phyloP scores from a whole-genome alignment of 257 asterid genomes.

The Nicotiana tabacum region DNA sequence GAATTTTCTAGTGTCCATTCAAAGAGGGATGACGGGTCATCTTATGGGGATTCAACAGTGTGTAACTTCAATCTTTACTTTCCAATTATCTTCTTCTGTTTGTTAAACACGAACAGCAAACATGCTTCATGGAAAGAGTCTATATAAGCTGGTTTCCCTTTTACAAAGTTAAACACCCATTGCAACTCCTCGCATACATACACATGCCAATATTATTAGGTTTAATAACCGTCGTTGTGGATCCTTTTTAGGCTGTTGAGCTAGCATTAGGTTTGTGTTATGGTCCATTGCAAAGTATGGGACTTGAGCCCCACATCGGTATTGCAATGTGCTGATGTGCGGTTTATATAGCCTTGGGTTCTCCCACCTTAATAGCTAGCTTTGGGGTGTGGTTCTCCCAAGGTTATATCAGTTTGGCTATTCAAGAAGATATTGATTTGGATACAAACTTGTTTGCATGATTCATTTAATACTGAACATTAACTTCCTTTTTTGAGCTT shows the following conservation, averaged over 20 bases:
- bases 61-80: not conserved
- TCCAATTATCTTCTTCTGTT: not conserved
- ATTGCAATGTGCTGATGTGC: too few species aligned
- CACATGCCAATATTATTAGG: not conserved
- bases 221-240: not conserved
- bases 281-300: too few species aligned
- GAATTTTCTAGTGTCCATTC: constrained; percentile 19
- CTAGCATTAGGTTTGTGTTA: not conserved
- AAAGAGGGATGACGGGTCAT: constrained; percentile 12
- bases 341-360: too few species aligned
- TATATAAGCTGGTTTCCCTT: not conserved
- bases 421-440: not conserved
- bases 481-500: not conserved
- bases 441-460: not conserved
- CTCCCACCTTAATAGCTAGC: too few species aligned
- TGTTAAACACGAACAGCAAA: not conserved
- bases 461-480: not conserved
- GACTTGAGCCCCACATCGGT: too few species aligned
- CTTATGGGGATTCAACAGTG: constrained; percentile 22
- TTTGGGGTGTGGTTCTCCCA: too few species aligned
- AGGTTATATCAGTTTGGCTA: not conserved
- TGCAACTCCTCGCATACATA: not conserved
- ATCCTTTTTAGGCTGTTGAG: not conserved
- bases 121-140: not conserved
- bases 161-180: not conserved